Evolutionary conservation across 495 filamentous ascomycete genomes (phyloP), one percentile per base, ranked within the genome.

Genomic region (Penicillium bovifimosum): DNA sequence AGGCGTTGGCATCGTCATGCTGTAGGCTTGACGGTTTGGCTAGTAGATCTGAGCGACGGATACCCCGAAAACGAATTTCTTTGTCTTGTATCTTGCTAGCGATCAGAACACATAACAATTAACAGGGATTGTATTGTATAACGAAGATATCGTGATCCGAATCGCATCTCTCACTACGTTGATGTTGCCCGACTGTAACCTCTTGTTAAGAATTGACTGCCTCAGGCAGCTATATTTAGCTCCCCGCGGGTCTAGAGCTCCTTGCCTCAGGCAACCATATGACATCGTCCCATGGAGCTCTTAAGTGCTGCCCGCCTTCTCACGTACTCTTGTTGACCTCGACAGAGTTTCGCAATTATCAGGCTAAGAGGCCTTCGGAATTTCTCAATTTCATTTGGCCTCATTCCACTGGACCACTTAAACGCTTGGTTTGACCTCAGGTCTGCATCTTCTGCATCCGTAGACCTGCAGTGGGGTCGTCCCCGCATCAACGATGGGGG

Each of bases 1-100:
- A 52, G 92, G 95, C 2, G 78, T 98, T 50, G 95, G 92, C 52
- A 81, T 96, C 54, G 88, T 96, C 28, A 91, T 91, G 84, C 74
- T 91, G 53, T 91, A 74, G 51, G 29, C 34, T 41, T 33, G 47
- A 28, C 6, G 16, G 17, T 46, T 29, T 41, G 47, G 51, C 38
- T 53, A 42, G 47, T 50, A 45, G 32, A 47, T 46, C 39, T 51
- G 43, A 55, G 52, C 38, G 43, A 31, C 31, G 50, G 42, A 53
- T 53, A 53, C 49, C 54, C 52, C 33, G 31, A 41, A 32, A 44
- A 55, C 48, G 43, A 52, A 50, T 56, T 16, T 43, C 44, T 14
- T 54, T 52, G 51, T 33, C 46, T 39, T 53, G 34, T 49, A 47
- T 20, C 24, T 38, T 35, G 36, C 50, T 41, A 49, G 50, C 29